Conservation (phyloP, 2,329 filamentous ascomycete species). For the Penicillium sp. region DNA sequence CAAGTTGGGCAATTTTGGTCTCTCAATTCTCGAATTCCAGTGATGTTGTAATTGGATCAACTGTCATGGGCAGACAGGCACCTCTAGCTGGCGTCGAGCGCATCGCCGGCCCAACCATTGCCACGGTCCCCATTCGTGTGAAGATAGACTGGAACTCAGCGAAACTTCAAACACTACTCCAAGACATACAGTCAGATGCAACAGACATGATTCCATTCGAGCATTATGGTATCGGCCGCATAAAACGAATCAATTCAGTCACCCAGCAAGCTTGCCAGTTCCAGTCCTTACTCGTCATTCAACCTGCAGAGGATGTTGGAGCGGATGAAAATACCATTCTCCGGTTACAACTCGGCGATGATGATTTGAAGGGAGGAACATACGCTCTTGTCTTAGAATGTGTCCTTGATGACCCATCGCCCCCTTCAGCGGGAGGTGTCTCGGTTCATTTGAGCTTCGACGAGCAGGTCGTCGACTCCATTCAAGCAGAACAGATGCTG, state of each 20-base stretch:
- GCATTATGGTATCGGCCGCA: not conserved
- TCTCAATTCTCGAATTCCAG: conserved; percentile 25
- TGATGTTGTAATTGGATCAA: conserved; percentile 46
- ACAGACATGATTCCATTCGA: not conserved
- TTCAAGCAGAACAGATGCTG: not conserved
- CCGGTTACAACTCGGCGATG: not conserved
- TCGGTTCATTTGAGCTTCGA: not conserved
- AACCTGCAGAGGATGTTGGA: not conserved
- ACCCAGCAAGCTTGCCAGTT: not conserved
- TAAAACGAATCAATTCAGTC: not conserved
- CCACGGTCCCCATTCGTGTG: conserved; percentile 45
- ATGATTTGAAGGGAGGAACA: not conserved
- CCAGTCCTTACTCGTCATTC: conserved; percentile 1
- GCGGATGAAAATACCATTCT: not conserved
- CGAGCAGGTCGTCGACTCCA: not conserved
- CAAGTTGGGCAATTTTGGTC: not conserved
- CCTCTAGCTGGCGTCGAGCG: conserved; percentile 42
- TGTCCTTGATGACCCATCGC: not conserved
- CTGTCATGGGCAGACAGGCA: conserved; percentile 44
- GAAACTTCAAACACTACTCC: not conserved
- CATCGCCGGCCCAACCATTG: conserved; percentile 46
- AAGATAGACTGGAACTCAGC: conserved; percentile 51
- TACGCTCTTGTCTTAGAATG: not conserved
- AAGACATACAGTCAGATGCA: not conserved
- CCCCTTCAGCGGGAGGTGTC: not conserved